Evolutionary conservation across 106 monocot genomes (phyloP).

Genomic region (Dendrobium nobile): DNA sequence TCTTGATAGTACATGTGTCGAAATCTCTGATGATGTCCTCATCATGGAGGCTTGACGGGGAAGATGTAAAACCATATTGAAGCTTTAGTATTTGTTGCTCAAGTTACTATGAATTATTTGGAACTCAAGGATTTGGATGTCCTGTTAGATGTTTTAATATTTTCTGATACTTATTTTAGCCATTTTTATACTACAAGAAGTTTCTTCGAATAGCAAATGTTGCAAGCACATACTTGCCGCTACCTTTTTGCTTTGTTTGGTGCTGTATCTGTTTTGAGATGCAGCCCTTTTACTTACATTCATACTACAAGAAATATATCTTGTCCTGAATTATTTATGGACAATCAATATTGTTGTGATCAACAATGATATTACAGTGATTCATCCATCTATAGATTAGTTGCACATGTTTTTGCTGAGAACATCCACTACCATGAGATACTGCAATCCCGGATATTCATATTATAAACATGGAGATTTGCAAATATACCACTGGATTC

Average conservation of each 20-base stretch:
- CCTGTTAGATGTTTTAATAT: slow-evolving; percentile 1
- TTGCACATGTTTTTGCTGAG: neutral
- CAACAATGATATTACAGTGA: neutral
- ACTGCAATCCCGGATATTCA: neutral
- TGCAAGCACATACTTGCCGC: neutral
- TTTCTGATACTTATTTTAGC: neutral
- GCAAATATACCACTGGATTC: too few species aligned
- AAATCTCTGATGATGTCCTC: too few species aligned
- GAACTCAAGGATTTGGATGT: neutral
- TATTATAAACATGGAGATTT: neutral
- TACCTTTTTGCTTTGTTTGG: neutral
- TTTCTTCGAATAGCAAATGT: neutral
- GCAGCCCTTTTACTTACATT: neutral
- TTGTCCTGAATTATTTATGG: neutral
- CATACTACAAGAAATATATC: neutral
- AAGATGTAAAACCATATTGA: neutral
- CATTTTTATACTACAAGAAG: neutral
- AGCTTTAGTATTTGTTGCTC: neutral
- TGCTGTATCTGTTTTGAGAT: neutral
- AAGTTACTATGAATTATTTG: neutral
- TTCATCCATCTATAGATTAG: neutral
- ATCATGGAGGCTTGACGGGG: neutral
- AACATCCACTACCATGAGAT: neutral
- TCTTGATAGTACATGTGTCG: too few species aligned
- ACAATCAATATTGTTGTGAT: neutral